Evolutionary conservation across 2,329 filamentous ascomycete genomes (phyloP), one percentile per base, ranked within the genome.

Genomic region (Colletotrichum tabaci): DNA sequence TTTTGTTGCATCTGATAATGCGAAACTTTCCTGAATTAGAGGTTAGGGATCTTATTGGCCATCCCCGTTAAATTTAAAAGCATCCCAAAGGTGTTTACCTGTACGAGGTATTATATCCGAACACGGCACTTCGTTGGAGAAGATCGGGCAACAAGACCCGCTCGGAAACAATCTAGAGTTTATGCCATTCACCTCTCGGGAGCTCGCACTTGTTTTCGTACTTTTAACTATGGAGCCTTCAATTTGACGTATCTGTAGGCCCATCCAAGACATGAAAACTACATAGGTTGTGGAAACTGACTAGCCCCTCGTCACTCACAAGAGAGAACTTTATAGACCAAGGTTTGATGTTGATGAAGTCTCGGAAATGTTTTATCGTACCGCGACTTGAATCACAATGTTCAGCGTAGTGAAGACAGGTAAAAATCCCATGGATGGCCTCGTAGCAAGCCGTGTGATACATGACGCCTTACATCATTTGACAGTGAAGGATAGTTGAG

Each of bases 1-100:
- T 23, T 52, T 46, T 52, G 38, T 46, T 44, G 53, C 66, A 38
- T 69, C n/a, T 57, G 53, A 40, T 58, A 38, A 60, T n/a, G n/a
- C 21, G 61, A 38, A 44, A 26, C 12, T 30, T 49, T 21, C 18
- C 3, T 12, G 26, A 13, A 7, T 16, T n/a, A 16, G 23, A 50
- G 57, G 30, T 30, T 15, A 12, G 9, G 49, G 16, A 42, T 42
- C 44, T 12, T 12, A 47, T 35, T 56, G 26, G 57, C 8, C n/a
- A 42, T 21, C 15, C 2, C 5, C 5, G 12, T 16, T 5, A 26
- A 15, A 3, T 18, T 15, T 18, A 18, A 44, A 6, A 44, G 1
- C 12, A 44, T 5, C 13, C 42, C 42, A 18, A 44, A 44, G 8
- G 35, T 38, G 8, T 3, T 38, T 38, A 10, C 35, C 35, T 38